These are phyloP conservation scores for Ailanthus altissimus DNA, from an alignment of 345 rosid species.

Conservation along the genomic window DNA sequence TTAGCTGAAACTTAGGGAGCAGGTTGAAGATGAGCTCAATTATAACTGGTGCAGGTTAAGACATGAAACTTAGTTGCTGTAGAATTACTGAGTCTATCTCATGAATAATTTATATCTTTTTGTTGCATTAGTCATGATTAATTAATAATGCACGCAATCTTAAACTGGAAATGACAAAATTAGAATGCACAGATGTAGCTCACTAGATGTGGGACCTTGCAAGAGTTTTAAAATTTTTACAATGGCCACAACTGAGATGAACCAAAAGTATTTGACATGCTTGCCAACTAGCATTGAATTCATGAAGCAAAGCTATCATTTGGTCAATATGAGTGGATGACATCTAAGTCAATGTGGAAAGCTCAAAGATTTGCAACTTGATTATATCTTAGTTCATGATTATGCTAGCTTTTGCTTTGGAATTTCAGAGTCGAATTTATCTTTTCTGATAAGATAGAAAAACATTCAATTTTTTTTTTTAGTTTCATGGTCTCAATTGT, in stretches of 20 bases:
- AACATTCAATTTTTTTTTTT: not conserved
- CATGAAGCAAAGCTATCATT: not conserved
- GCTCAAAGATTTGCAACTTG: not conserved
- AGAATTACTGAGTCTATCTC: not conserved
- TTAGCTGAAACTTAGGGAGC: not conserved
- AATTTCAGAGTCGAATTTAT: not conserved
- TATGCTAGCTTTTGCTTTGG: slow-evolving; percentile 5
- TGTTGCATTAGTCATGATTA: not conserved
- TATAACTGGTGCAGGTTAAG: too few relatives aligned
- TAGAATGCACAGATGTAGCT: not conserved
- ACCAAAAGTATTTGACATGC: not conserved
- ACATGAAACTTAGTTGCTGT: not conserved
- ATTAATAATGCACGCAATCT: not conserved
- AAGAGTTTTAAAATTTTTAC: not conserved
- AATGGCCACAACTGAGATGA: not conserved
- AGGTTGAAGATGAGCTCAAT: not conserved
- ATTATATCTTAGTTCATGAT: not conserved
- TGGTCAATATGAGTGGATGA: not conserved
- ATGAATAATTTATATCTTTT: not conserved
- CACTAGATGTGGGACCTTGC: not conserved
- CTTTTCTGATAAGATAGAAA: not conserved
- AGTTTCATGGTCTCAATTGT: not conserved
- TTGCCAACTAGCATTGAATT: not conserved
- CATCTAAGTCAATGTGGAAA: not conserved
- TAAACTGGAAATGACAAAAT: not conserved